A percentile compares a stretch with the other conserved stretches of the same genome.
phyloP scores from a whole-genome alignment of 495 filamentous ascomycete genomes.

The Lepraria neglecta region DNA sequence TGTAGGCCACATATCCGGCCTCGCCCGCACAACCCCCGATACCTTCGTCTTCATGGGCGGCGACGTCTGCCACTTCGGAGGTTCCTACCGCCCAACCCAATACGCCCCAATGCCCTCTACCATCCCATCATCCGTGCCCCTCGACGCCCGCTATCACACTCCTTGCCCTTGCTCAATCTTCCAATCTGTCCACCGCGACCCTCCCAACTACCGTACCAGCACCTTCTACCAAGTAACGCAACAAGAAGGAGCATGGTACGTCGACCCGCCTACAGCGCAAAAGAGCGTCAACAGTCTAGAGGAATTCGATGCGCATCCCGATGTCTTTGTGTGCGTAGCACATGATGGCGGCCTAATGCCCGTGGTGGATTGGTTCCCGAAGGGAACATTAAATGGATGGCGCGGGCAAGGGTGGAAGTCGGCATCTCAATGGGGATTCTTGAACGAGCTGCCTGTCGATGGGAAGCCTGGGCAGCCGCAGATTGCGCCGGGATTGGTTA shows the following conservation, averaged over 20 bases:
- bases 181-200: constrained; percentile 24
- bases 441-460: constrained; percentile 44
- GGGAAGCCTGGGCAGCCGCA: constrained; percentile 26
- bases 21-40: constrained; percentile 36
- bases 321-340: constrained; percentile 47
- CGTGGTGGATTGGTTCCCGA: constrained; percentile 47
- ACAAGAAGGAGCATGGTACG: constrained; percentile 24
- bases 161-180: constrained; percentile 33
- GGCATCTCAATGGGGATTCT: constrained; percentile 47
- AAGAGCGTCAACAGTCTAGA: constrained; percentile 42
- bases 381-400: constrained; percentile 43
- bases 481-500: constrained; percentile 28
- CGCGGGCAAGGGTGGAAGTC: constrained; percentile 46
- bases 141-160: constrained; percentile 19
- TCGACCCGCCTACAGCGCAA: constrained; percentile 26
- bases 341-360: constrained; percentile 46
- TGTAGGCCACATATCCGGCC: constrained; percentile 39
- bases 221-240: constrained; percentile 29
- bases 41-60: constrained; percentile 32
- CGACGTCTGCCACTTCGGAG: constrained; percentile 36
- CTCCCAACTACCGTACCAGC: constrained; percentile 18
- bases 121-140: constrained; percentile 34
- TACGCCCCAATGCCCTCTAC: constrained; percentile 43
- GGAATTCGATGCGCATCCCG: constrained; percentile 45
- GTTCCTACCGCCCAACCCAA: constrained; percentile 43